A percentile compares a stretch with the other conserved stretches of the same genome.
phyloP scores from a whole-genome alignment of 257 asterid genomes.

The Rhazya stricta region DNA sequence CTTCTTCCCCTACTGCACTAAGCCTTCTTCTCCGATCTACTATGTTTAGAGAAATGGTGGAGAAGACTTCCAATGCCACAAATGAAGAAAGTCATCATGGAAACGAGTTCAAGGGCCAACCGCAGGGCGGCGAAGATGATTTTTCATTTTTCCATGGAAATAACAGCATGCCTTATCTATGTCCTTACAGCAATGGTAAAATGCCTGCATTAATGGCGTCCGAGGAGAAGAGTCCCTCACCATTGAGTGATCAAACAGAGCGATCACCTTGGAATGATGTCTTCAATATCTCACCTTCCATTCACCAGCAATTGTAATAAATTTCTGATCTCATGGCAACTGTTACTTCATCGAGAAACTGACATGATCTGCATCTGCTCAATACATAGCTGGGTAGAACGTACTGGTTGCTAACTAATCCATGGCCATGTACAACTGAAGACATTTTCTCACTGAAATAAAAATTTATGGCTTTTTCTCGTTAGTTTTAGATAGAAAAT shows the following conservation, averaged over 20 bases:
- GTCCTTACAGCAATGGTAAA: constrained; percentile 15
- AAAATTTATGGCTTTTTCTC: too few species aligned
- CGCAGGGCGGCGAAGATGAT: constrained; percentile 7
- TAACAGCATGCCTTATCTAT: constrained; percentile 11
- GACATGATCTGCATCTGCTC: too few species aligned
- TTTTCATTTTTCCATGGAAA: constrained; percentile 27
- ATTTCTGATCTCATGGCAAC: neutral
- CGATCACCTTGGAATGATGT: constrained; percentile 25
- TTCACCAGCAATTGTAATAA: neutral
- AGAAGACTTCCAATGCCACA: constrained; percentile 35
- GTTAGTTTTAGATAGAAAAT: too few species aligned
- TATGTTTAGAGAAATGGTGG: constrained; percentile 57
- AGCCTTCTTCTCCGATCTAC: constrained; percentile 65
- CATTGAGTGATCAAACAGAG: constrained; percentile 18
- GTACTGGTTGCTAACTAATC: too few species aligned
- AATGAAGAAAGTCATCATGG: constrained; percentile 12
- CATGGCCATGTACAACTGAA: too few species aligned
- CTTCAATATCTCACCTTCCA: neutral
- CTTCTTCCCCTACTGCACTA: constrained; percentile 59
- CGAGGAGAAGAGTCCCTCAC: constrained; percentile 16
- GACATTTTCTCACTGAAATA: too few species aligned
- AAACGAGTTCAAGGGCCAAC: constrained; percentile 11
- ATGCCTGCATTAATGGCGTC: constrained; percentile 24
- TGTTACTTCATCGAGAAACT: neutral
- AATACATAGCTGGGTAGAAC: too few species aligned